Base-by-base conservation (phyloP, 768 basidiomycete species). In the Tricholoma hemisulphureum region DNA sequence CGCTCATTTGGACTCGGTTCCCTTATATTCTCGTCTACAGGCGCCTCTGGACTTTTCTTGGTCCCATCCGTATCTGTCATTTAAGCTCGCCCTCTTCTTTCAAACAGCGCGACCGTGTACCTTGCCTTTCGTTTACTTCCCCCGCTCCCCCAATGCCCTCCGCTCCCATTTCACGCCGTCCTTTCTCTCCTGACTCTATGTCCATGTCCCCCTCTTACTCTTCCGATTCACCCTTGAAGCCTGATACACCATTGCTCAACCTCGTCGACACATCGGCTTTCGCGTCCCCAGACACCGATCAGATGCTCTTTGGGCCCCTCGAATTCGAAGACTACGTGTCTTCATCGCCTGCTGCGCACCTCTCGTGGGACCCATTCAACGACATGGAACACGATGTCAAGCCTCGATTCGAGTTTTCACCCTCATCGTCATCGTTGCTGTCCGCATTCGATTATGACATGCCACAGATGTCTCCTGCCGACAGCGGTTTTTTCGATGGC, bases 271-370 rank as follows among this genome's bases (percentile, higher is more conserved):
- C 64, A 51, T 31, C 53, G 26, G 64, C 65, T 58, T 76, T 75
- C 65, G 63, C 71, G 51, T 29, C 68, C 45, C 61, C 70, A n/a
- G 81, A 83, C 64, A 62, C 68, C 21, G 81, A 84, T 67, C 77
- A 81, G 58, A 74, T 84, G 73, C 77, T 85, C 69, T 85, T 87
- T 65, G 82, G 81, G 43, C 77, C 78, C 61, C 72, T 83, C 68
- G 84, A 87, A 64, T 75, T 85, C 65, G 85, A 86, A 64, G 81
- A 85, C 55, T 61, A 56, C 58, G 45, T 57, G 56, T 59, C 69
- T 58, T 51, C 61, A 62, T 66, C 66, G 65, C 73, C 69, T 37
- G 61, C 66, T 55, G 18, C 18, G 10, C 39, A 41, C 20, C 58
- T 66, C 63, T 59, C 70, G 28, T 79, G 77, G 78, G 75, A 78